phyloP scores from a whole-genome alignment of 768 basidiomycete species.

The Trametopsis cervina region DNA sequence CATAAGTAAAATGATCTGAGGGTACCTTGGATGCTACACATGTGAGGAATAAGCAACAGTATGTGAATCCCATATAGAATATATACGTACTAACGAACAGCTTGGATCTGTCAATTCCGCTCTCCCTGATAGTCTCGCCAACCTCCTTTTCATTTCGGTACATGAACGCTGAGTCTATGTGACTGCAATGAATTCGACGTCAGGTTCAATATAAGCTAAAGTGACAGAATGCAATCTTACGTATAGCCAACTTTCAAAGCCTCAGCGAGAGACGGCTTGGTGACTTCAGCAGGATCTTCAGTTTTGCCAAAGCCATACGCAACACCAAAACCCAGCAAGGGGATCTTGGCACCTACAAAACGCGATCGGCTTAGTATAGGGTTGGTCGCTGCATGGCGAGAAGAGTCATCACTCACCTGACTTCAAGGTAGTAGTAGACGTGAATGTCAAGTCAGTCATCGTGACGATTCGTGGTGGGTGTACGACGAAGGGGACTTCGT shows the following conservation, averaged over 20 bases:
- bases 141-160: slow-evolving; percentile 63
- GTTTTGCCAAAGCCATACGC: slow-evolving; percentile 11
- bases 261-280: slow-evolving; percentile 8
- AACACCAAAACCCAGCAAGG: slow-evolving; percentile 12
- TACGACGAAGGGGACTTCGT: too few species aligned
- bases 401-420: neutral
- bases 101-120: slow-evolving; percentile 47
- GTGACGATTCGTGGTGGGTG: neutral
- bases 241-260: slow-evolving; percentile 13
- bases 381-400: too few species aligned
- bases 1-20: slow-evolving; percentile 55
- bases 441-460: neutral
- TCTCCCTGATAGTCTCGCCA: slow-evolving; percentile 50
- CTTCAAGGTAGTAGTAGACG: neutral
- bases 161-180: slow-evolving; percentile 66
- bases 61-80: neutral
- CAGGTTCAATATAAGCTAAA: neutral
- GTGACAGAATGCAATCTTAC: neutral
- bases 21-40: slow-evolving; percentile 57
- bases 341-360: slow-evolving; percentile 7
- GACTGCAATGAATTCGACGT: slow-evolving; percentile 31
- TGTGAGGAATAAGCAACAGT: neutral
- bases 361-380: neutral
- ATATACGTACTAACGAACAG: slow-evolving; percentile 62
- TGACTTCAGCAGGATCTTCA: slow-evolving; percentile 6